Conservation (phyloP, 768 basidiomycete species). For the Rhizopogon vulgaris region DNA sequence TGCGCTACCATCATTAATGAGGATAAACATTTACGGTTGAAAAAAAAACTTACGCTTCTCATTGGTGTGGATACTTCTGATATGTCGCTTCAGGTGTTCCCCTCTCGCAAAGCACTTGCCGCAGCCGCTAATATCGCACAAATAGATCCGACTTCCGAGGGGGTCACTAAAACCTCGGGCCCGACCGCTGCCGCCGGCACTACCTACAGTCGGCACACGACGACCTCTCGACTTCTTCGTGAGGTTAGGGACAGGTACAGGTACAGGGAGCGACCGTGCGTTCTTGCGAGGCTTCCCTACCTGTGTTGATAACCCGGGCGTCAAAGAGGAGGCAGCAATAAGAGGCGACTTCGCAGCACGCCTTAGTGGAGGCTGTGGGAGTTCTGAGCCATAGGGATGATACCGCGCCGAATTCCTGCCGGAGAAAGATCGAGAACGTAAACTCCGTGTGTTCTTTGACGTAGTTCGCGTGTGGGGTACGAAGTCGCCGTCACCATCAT, state of each 20-base stretch:
- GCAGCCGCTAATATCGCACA: slow-evolving; percentile 77
- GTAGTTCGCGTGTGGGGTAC: slow-evolving; percentile 23
- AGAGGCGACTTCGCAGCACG: slow-evolving; percentile 26
- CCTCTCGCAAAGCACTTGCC: slow-evolving; percentile 84
- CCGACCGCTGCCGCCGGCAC: slow-evolving; percentile 19
- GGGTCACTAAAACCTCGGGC: slow-evolving; percentile 26
- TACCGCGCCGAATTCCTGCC: slow-evolving; percentile 28
- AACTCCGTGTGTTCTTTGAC: slow-evolving; percentile 32
- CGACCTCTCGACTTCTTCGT: slow-evolving; percentile 69
- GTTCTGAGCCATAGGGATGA: slow-evolving; percentile 23
- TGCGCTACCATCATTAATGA: slow-evolving; percentile 47
- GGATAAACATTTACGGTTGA: slow-evolving; percentile 3
- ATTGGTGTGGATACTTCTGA: slow-evolving; percentile 84
- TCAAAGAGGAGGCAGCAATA: slow-evolving; percentile 23
- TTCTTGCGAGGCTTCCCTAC: slow-evolving; percentile 27
- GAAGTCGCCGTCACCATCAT: slow-evolving; percentile 29
- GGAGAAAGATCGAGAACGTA: slow-evolving; percentile 29
- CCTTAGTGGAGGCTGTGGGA: slow-evolving; percentile 22
- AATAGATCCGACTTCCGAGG: slow-evolving; percentile 48
- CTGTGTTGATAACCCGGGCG: slow-evolving; percentile 19
- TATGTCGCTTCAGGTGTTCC: slow-evolving; percentile 87
- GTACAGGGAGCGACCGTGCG: slow-evolving; percentile 41
- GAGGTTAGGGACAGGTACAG: slow-evolving; percentile 61
- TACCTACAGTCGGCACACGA: slow-evolving; percentile 49
- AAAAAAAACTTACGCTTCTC: slow-evolving; percentile 69